These are phyloP conservation scores for Bipolaris victoriae DNA, from an alignment of 2,329 filamentous ascomycete species.

Conservation along the genomic window DNA sequence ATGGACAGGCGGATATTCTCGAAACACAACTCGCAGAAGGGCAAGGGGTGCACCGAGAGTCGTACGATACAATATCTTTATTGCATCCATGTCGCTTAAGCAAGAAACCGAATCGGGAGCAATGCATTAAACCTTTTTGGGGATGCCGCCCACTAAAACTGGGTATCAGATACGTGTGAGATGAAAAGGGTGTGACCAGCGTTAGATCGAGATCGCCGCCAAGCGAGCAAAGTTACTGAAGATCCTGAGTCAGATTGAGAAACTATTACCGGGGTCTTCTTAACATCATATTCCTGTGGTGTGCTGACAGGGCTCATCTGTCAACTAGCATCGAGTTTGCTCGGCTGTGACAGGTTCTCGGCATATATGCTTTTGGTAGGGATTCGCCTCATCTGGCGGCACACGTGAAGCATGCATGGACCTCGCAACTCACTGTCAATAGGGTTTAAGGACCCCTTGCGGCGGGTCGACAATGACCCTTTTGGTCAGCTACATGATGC, in stretches of 20 bases:
- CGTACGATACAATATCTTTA: conserved; percentile 24
- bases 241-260: conserved; percentile 13
- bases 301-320: conserved; percentile 5
- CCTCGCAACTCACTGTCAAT: background rate
- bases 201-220: conserved; percentile 19
- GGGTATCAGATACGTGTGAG: conserved; percentile 20
- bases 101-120: conserved; percentile 15
- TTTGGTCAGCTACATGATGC: background rate
- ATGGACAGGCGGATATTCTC: conserved; percentile 11
- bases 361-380: conserved; percentile 10
- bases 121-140: conserved; percentile 19
- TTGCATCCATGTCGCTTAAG: conserved; percentile 28
- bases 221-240: conserved; percentile 9
- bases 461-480: conserved; percentile 1
- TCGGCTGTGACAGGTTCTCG: conserved; percentile 6
- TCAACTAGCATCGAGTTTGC: conserved; percentile 3
- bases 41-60: conserved; percentile 16
- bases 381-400: conserved; percentile 7
- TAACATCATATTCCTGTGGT: conserved; percentile 10
- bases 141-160: conserved; percentile 12
- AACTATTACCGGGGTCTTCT: conserved; percentile 10
- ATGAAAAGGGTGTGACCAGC: conserved; percentile 18
- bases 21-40: conserved; percentile 16
- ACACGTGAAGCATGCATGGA: conserved; percentile 12
- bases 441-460: conserved; percentile 5